phyloP scores from a whole-genome alignment of 2,329 filamentous ascomycete species.

The Cephalotrichum gorgonifer region DNA sequence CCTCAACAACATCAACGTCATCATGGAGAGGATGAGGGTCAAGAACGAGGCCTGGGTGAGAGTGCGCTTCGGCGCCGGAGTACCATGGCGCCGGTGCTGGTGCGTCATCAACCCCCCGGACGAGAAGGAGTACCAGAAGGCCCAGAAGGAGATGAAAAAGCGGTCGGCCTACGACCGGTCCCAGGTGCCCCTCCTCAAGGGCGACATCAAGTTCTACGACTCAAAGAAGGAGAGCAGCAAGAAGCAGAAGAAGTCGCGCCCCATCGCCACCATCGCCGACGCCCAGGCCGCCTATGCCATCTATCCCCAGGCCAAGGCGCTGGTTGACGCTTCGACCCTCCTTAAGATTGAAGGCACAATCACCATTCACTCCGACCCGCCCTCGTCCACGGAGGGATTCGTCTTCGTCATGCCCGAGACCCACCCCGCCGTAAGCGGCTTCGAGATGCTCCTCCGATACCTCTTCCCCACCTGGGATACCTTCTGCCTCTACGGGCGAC shows the following conservation, averaged over 20 bases:
- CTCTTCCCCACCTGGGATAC: conserved; percentile 92
- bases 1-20: conserved; percentile 80
- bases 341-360: conserved; percentile 90
- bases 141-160: conserved; percentile 74
- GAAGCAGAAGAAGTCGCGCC: conserved; percentile 81
- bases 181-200: conserved; percentile 58
- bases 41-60: conserved; percentile 87
- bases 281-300: conserved; percentile 91
- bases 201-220: conserved; percentile 92
- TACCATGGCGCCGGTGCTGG: conserved; percentile 94
- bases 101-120: conserved; percentile 88
- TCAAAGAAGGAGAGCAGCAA: conserved; percentile 64
- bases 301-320: conserved; percentile 85
- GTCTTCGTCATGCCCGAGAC: conserved; percentile 97
- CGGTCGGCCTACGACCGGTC: conserved; percentile 73
- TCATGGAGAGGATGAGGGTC: conserved; percentile 72
- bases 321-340: conserved; percentile 90
- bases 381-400: conserved; percentile 78
- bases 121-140: conserved; percentile 80
- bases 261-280: conserved; percentile 85
- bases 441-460: conserved; percentile 90
- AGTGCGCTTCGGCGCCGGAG: conserved; percentile 89
- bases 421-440: conserved; percentile 82
- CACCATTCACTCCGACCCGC: conserved; percentile 70
- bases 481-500: conserved; percentile 83